Base-by-base conservation (phyloP, 2,329 filamentous ascomycete genomes). In the Penicillium sumatraense region DNA sequence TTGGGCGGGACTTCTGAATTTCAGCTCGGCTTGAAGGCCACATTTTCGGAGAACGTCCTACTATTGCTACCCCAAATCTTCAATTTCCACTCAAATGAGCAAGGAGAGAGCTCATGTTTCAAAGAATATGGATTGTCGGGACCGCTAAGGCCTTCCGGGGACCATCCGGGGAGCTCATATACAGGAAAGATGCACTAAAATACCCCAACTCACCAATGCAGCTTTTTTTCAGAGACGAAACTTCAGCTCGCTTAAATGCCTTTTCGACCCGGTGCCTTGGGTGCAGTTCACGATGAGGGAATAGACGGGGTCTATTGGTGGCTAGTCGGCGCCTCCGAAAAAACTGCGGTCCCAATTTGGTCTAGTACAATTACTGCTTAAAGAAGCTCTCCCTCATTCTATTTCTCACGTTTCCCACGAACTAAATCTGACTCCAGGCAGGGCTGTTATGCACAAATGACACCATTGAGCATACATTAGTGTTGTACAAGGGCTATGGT, bases 231-330 rank as follows among this genome's bases (percentile, higher is more conserved):
- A 16, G n/a, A n/a, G n/a, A 26, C 24, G 9, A 31, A 46, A 11
- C 10, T 31, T 46, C 42, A 46, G 42, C 42, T 46, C 42, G 42
- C 42, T 46, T 46, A 46, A 46, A 46, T 29, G 42, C n/a, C n/a
- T 31, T 29, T 10, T 10, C 5, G 27, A 21, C 16, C 42, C 42
- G 13, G 5, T 9, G 11, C 42, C 24, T 27, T 44, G 40, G 40
- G 40, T 44, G 40, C 23, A 27, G 40, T 9, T 18, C 9, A n/a
- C 26, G 14, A 27, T 44, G 1, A 5, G n/a, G n/a, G n/a, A n/a
- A n/a, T n/a, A n/a, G n/a, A n/a, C n/a, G n/a, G 14, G 21, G 21
- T n/a, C n/a, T 27, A 44, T 44, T 44, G 40, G 40, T 44, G 21
- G 40, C 23, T 44, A 44, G 40, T 26, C 40, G 40, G n/a, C 40